Conservation (phyloP, 2,329 filamentous ascomycete species). For the Penicillium sp. region DNA sequence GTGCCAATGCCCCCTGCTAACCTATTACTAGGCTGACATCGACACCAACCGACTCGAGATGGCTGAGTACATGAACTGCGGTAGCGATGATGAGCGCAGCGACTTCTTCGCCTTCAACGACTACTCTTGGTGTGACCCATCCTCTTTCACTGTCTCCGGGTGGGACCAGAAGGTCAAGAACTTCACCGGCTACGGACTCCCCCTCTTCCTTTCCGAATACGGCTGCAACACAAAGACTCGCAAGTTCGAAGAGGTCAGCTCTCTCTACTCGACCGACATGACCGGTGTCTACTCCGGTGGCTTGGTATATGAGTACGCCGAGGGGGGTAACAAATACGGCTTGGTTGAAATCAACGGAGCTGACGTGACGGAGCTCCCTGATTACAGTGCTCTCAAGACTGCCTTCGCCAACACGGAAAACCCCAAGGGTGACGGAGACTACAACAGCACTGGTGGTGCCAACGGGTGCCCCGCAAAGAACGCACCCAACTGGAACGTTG, state of each 20-base stretch:
- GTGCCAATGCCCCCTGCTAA: neutral
- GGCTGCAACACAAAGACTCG: constrained; percentile 84
- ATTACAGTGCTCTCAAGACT: constrained; percentile 61
- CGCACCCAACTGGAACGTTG: constrained; percentile 57
- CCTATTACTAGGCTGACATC: constrained; percentile 63
- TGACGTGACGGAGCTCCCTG: constrained; percentile 57
- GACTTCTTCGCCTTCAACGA: constrained; percentile 92
- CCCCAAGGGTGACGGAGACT: constrained; percentile 59
- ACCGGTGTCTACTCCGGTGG: constrained; percentile 89
- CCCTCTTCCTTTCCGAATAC: constrained; percentile 93
- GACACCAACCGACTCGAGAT: constrained; percentile 81
- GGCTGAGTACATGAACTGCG: constrained; percentile 92
- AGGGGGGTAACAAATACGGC: constrained; percentile 78
- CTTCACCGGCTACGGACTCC: constrained; percentile 81
- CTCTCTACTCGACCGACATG: constrained; percentile 83
- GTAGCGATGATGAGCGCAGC: constrained; percentile 74
- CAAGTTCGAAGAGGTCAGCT: constrained; percentile 73
- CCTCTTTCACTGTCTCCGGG: constrained; percentile 72
- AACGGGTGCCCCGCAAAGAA: constrained; percentile 56
- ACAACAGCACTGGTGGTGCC: constrained; percentile 54
- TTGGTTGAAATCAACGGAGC: constrained; percentile 66
- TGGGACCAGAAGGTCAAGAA: constrained; percentile 88
- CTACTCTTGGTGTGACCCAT: constrained; percentile 72
- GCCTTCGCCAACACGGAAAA: constrained; percentile 52
- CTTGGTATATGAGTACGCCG: constrained; percentile 92